Conservation (phyloP, 2,329 filamentous ascomycete genomes). For the Apiospora sp. region DNA sequence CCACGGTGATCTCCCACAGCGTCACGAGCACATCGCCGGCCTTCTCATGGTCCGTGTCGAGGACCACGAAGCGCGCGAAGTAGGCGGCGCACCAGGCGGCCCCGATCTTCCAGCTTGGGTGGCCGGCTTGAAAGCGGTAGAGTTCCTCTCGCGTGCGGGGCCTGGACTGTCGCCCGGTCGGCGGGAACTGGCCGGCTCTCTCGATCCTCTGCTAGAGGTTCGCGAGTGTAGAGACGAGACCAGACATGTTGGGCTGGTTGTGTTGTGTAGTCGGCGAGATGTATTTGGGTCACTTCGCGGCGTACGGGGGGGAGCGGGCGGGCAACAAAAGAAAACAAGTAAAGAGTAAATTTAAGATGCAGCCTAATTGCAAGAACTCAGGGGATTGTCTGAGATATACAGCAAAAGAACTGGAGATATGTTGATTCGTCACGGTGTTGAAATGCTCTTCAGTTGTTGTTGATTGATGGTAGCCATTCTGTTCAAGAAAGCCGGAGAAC, state of each 20-base stretch:
- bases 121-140: too few relatives aligned
- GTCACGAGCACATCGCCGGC: neutral
- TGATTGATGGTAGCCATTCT: neutral
- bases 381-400: neutral
- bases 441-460: neutral
- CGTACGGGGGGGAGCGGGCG: neutral
- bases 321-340: neutral
- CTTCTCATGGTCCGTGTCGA: neutral
- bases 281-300: neutral
- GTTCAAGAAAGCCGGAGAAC: neutral
- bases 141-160: neutral
- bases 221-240: neutral
- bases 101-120: neutral
- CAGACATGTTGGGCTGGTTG: neutral
- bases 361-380: neutral
- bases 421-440: neutral
- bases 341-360: neutral
- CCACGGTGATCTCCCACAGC: neutral
- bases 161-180: neutral
- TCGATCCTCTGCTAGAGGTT: too few relatives aligned
- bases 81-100: neutral
- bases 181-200: neutral
- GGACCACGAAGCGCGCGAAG: neutral
- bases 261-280: neutral
- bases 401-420: neutral